A percentile compares a stretch with the other conserved stretches of the same genome.
These are phyloP conservation scores for Microbotryum silenes-acaulis DNA, from an alignment of 1,284 basidiomycete species.

Conservation along the genomic window DNA sequence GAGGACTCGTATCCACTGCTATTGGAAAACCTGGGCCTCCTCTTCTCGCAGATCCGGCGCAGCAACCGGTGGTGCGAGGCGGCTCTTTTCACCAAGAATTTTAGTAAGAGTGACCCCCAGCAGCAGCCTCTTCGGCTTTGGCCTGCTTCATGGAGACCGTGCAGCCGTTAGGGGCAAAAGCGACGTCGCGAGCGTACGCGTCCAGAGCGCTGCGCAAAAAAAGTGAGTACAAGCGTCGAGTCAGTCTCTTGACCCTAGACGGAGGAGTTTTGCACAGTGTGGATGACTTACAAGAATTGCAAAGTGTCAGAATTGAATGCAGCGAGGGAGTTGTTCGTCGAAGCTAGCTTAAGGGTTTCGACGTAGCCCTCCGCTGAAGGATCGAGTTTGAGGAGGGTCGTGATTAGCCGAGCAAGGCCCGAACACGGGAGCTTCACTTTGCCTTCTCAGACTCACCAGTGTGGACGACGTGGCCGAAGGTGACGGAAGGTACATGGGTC, in stretches of 20 bases:
- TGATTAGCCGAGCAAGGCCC: too few relatives aligned
- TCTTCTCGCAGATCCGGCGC: too few relatives aligned
- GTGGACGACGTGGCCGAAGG: slow-evolving; percentile 11
- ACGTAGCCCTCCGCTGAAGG: slow-evolving; percentile 5
- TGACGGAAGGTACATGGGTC: slow-evolving; percentile 18
- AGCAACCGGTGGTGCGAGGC: too few relatives aligned
- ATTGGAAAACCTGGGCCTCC: too few relatives aligned
- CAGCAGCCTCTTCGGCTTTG: too few relatives aligned
- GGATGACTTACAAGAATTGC: slow-evolving; percentile 9
- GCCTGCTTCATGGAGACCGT: too few relatives aligned
- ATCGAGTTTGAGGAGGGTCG: too few relatives aligned
- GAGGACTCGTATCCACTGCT: too few relatives aligned
- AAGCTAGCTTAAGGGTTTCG: slow-evolving; percentile 11
- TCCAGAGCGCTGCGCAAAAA: slow-evolving; percentile 14
- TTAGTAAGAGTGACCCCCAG: too few relatives aligned
- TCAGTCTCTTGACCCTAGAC: neutral
- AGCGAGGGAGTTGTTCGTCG: slow-evolving; percentile 4
- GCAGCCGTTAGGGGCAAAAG: slow-evolving; percentile 18
- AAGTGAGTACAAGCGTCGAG: neutral
- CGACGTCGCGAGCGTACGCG: slow-evolving; percentile 22
- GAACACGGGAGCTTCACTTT: too few relatives aligned
- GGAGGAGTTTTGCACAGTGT: too few relatives aligned
- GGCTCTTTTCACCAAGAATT: too few relatives aligned
- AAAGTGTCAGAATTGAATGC: slow-evolving; percentile 13
- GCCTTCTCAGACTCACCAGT: neutral